Evolutionary conservation across 257 asterid genomes (phyloP).

Genomic region (Nicotiana attenuata): DNA sequence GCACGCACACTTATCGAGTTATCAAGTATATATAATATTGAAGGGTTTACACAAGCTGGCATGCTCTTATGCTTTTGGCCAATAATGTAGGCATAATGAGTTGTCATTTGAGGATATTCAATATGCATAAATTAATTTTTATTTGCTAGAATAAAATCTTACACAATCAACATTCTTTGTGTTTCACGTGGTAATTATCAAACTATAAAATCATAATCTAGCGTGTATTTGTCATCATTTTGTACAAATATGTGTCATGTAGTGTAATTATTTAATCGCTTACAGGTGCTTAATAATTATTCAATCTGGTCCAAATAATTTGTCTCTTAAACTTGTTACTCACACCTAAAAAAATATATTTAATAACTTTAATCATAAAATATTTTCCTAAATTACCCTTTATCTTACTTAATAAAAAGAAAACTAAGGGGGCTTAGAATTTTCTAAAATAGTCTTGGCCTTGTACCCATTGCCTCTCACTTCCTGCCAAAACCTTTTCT

Average conservation of each 20-base stretch:
- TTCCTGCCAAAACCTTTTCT: too few species aligned
- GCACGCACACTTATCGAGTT: too few species aligned
- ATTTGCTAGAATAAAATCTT: background rate
- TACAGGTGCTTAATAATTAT: background rate
- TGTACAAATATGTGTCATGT: background rate
- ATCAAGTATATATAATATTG: too few species aligned
- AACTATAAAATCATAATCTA: background rate
- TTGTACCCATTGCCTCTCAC: too few species aligned
- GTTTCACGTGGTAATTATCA: background rate
- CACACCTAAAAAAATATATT: background rate
- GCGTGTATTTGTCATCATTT: background rate
- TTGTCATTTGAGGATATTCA: background rate
- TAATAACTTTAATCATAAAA: too few species aligned
- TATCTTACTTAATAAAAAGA: too few species aligned
- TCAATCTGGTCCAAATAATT: background rate
- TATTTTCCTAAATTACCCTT: too few species aligned
- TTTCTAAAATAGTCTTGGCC: too few species aligned
- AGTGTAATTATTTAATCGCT: background rate
- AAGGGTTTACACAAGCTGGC: too few species aligned
- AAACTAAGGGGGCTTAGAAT: too few species aligned
- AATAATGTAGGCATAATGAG: background rate
- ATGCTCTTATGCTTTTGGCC: too few species aligned
- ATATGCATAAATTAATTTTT: background rate
- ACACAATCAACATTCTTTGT: background rate
- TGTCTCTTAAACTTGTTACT: background rate